Percentiles rank a stretch among this genome's conserved stretches.
Conservation (phyloP, 192 early-diverging fungal species). For the Coemansia sp. region DNA sequence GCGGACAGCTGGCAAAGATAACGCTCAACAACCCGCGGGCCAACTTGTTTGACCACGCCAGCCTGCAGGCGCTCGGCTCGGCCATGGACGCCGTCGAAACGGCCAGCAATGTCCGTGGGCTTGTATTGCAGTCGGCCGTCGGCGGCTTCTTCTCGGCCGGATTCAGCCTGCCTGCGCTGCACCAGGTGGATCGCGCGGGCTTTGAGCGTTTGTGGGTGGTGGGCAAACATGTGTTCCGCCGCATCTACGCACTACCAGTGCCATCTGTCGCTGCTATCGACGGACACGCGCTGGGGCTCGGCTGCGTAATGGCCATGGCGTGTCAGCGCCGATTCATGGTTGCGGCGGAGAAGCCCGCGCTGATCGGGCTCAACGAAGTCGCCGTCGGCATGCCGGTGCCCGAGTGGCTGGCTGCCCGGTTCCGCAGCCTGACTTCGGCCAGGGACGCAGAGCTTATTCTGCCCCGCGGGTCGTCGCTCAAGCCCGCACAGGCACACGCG, state of each 20-base stretch:
- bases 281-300: conserved; percentile 5
- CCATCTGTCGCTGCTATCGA: conserved; percentile 37
- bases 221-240: conserved; percentile 25
- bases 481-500: not conserved
- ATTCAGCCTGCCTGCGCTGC: conserved; percentile 25
- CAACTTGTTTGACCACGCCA: conserved; percentile 24
- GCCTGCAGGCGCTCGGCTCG: conserved; percentile 18
- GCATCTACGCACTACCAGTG: conserved; percentile 29
- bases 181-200: conserved; percentile 8
- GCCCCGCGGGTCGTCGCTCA: conserved; percentile 16
- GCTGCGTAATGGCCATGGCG: conserved; percentile 24
- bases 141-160: conserved; percentile 36
- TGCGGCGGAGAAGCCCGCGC: not conserved
- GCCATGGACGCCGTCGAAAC: conserved; percentile 20
- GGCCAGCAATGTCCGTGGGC: conserved; percentile 17
- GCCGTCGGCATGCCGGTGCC: conserved; percentile 39
- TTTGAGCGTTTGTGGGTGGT: conserved; percentile 23
- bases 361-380: conserved; percentile 44
- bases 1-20: conserved; percentile 22
- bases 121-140: conserved; percentile 25
- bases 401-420: conserved; percentile 38
- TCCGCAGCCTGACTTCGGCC: conserved; percentile 25
- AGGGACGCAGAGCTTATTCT: conserved; percentile 28
- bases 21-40: conserved; percentile 31
- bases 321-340: conserved; percentile 40